Percentiles rank a stretch among this genome's conserved stretches.
Conservation (phyloP, 169 alveolate species). For the Cryptosporidium parvum region DNA sequence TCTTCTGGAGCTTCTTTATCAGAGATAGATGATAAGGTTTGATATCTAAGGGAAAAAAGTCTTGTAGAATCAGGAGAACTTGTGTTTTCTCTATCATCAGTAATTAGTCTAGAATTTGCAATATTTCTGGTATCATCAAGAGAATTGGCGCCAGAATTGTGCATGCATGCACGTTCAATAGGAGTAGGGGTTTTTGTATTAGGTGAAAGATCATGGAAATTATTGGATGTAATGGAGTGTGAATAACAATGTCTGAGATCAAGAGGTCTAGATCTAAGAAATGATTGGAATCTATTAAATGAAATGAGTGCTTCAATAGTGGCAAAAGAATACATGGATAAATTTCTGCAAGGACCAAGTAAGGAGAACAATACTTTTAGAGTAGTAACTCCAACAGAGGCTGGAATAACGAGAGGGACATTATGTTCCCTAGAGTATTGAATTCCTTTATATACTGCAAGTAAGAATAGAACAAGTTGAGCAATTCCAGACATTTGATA, state of each 20-base stretch:
- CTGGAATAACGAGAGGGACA: slow-evolving; percentile 53
- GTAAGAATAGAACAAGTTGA: slow-evolving; percentile 42
- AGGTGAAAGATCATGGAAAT: not conserved
- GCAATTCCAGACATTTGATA: slow-evolving; percentile 72
- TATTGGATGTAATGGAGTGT: slow-evolving; percentile 19
- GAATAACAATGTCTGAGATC: slow-evolving; percentile 64
- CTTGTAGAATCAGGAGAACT: slow-evolving; percentile 11
- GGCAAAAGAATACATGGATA: slow-evolving; percentile 67
- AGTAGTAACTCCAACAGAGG: slow-evolving; percentile 75
- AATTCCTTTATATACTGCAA: slow-evolving; percentile 59
- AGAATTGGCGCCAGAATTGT: slow-evolving; percentile 1
- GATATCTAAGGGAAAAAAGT: not conserved
- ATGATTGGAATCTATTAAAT: slow-evolving; percentile 54
- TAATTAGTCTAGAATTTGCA: not conserved
- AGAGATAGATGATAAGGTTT: not conserved
- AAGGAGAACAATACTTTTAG: slow-evolving; percentile 56
- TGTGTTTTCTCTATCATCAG: not conserved
- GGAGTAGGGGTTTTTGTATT: not conserved
- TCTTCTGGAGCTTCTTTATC: not conserved
- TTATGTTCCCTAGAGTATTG: slow-evolving; percentile 14
- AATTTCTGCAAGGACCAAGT: slow-evolving; percentile 71
- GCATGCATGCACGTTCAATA: slow-evolving; percentile 1
- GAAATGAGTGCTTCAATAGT: slow-evolving; percentile 70
- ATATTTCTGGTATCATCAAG: not conserved
- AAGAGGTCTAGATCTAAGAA: slow-evolving; percentile 67